These are phyloP conservation scores for Xanthoparmelia taractica DNA, from an alignment of 495 filamentous ascomycete genomes.

Conservation along the genomic window DNA sequence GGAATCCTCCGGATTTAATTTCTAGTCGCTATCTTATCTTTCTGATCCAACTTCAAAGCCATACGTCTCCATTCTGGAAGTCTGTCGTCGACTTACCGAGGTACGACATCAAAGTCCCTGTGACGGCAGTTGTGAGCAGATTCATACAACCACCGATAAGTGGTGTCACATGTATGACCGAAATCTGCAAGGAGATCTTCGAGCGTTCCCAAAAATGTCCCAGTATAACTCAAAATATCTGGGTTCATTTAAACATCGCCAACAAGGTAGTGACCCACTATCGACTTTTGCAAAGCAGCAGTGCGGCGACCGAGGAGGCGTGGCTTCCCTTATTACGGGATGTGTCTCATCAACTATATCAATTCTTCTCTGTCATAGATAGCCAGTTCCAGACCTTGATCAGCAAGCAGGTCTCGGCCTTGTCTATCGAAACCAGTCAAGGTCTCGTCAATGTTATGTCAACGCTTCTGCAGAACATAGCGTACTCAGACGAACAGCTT, in stretches of 20 bases:
- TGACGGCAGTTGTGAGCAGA: slow-evolving; percentile 18
- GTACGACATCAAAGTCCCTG: slow-evolving; percentile 16
- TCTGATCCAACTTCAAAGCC: slow-evolving; percentile 18
- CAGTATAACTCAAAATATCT: slow-evolving; percentile 10
- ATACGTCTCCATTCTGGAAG: slow-evolving; percentile 23
- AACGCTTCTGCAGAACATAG: slow-evolving; percentile 35
- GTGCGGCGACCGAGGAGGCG: slow-evolving; percentile 3
- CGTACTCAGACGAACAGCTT: slow-evolving; percentile 28
- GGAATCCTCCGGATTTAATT: slow-evolving; percentile 28
- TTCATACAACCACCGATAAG: slow-evolving; percentile 13
- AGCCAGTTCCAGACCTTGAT: slow-evolving; percentile 24
- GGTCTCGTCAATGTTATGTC: slow-evolving; percentile 34
- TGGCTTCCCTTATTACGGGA: neutral
- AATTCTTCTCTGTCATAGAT: slow-evolving; percentile 22
- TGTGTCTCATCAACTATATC: slow-evolving; percentile 18
- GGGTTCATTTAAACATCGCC: slow-evolving; percentile 11
- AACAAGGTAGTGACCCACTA: slow-evolving; percentile 12
- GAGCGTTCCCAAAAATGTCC: slow-evolving; percentile 15
- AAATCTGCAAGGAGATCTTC: slow-evolving; percentile 13
- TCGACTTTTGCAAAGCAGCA: slow-evolving; percentile 10
- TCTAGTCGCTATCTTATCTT: slow-evolving; percentile 24
- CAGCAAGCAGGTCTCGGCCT: slow-evolving; percentile 36
- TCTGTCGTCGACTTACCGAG: slow-evolving; percentile 20
- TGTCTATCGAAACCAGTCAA: slow-evolving; percentile 20
- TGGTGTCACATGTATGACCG: slow-evolving; percentile 18